Base-by-base conservation (phyloP, 169 alveolate species). In the Eimeria praecox region DNA sequence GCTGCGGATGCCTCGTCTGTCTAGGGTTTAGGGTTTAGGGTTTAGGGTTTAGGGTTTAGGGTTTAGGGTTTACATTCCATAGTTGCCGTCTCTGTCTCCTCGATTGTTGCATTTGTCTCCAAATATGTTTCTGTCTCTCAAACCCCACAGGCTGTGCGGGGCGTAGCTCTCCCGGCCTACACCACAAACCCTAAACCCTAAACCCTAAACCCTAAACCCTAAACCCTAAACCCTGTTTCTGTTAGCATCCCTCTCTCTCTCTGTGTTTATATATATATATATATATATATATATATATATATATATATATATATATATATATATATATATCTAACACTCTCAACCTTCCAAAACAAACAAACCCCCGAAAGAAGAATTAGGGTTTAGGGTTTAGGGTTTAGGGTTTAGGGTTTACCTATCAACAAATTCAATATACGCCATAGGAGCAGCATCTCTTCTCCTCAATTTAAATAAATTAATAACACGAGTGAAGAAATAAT, bases 91-190 rank as follows among this genome's bases (percentile, higher is more conserved):
- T 35, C 40, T 49, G 77, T 33, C 94, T 56, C 24, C 96, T 77
- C 1, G 92, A n/a, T 30, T 30, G 44, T 62, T 86, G 73, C 96
- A 95, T 95, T 71, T 95, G 78, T n/a, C 54, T 56, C 94, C 85
- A 88, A 42, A 95, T 80, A 44, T 38, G 42, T 38, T 86, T 44
- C 52, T 75, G 94, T 33, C 96, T 35, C 40, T 90, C 96, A 22
- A 38, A 2, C 24, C 99, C 99, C 18, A 98, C 99, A 8, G 99
- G 99, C 54, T 96, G 96, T 0, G 99, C 98, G 27, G 99, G 99
- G n/a, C 98, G 95, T 52, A 97, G 52, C 96, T 98, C 99, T 8
- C 98, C 98, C 0, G 98, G 98, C 30, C 99, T 97, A 27, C 16
- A 59, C 42, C 49, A 5, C 44, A 46, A 66, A 91, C 69, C 71